Evolutionary conservation across 805 yeast genomes (phyloP), one percentile per base, ranked within the genome.

Genomic region (Candida methanosorbosa): DNA sequence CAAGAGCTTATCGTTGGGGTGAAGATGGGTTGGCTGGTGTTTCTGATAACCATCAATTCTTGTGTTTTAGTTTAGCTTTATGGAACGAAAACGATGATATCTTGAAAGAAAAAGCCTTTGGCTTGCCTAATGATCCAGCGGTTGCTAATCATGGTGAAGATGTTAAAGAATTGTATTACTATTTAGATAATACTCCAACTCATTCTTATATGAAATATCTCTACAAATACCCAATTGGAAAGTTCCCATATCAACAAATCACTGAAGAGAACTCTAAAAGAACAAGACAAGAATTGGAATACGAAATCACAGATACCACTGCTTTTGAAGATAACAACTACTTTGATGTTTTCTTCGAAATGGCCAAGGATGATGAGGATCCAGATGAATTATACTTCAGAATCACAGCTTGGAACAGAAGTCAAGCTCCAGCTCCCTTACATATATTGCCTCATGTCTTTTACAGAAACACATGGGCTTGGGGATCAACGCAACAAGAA

Each of bases 11-110:
- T 55, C 68, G 97, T 29, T 87, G 97, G 97, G 95, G 95, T 28
- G 97, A 88, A 56, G 96, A 87, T 54, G 97, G 97, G 2, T 63
- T 87, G 45, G 94, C 90, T 9, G 97, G 97, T 33, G 80, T 84
- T 16, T 73, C 83, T 41, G 97, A 87, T 54, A 75, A 82, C 41
- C 86, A 81, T 50, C 95, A 84, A 52, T 57, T 73, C 44, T 63
- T 84, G 22, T 80, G 90, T 54, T 57, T 84, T 45, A 71, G 82
- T n/a, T 66, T 87, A 64, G 95, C 88, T 3, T 65, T 88, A 40
- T 87, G 97, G 97, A 87, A 87, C 61, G 95, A 83, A 44, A 66
- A 84, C 45, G 97, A 87, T 59, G 78, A 74, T 29, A 72, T 85
- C 45, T 67, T 87, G 56, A 87, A 87, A 58, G 97, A 87, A 54